Conservation (phyloP, 1,284 basidiomycete genomes). For the Ganoderma multipileum region DNA sequence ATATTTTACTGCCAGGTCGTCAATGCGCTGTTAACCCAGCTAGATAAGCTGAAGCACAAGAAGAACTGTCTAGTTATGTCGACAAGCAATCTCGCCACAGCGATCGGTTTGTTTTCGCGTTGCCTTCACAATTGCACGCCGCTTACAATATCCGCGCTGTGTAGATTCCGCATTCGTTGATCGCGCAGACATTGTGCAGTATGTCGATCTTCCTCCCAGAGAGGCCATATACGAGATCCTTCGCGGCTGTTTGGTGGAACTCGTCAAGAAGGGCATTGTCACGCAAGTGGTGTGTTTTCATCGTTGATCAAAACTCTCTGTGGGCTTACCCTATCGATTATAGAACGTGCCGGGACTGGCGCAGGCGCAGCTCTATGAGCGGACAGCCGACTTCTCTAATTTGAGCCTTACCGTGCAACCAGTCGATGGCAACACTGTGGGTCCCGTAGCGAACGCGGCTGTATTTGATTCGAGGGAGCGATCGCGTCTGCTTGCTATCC, state of each 20-base stretch:
- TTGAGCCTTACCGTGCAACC: slow-evolving; percentile 19
- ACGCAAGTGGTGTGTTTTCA: slow-evolving; percentile 53
- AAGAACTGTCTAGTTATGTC: slow-evolving; percentile 97
- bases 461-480: slow-evolving; percentile 49
- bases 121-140: neutral
- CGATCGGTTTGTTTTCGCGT: slow-evolving; percentile 76
- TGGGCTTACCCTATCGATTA: neutral
- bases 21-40: slow-evolving; percentile 95
- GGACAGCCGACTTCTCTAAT: slow-evolving; percentile 39
- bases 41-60: slow-evolving; percentile 92
- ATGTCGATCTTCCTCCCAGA: slow-evolving; percentile 88
- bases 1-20: slow-evolving; percentile 72
- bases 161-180: slow-evolving; percentile 95
- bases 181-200: slow-evolving; percentile 96
- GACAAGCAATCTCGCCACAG: slow-evolving; percentile 94
- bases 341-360: slow-evolving; percentile 70
- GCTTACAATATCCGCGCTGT: neutral
- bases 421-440: neutral
- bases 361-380: slow-evolving; percentile 65
- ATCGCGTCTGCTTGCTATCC: slow-evolving; percentile 59
- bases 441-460: neutral
- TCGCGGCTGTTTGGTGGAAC: slow-evolving; percentile 82
- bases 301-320: too few relatives aligned
- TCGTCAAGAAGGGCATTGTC: slow-evolving; percentile 80
- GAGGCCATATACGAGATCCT: slow-evolving; percentile 96